phyloP scores from a whole-genome alignment of 2,329 filamentous ascomycete genomes.

The Claviceps fusiformis region DNA sequence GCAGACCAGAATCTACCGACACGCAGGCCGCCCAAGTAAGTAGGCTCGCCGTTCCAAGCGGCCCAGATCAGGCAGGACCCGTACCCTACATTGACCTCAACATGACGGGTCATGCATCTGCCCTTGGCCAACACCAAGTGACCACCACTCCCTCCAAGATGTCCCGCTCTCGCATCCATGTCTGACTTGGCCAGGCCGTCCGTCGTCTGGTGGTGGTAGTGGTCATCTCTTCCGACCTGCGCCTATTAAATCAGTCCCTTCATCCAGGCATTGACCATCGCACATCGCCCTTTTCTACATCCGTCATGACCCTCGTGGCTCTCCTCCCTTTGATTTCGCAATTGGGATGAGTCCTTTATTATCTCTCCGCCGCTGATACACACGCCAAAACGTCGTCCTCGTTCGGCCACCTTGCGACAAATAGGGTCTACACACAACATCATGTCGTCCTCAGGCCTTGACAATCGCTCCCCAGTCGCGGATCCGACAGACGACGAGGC shows the following conservation, averaged over 20 bases:
- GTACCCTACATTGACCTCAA: neutral
- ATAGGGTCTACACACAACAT: neutral
- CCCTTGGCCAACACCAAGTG: too few relatives aligned
- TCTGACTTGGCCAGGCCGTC: neutral
- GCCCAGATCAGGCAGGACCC: too few relatives aligned
- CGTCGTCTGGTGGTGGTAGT: neutral
- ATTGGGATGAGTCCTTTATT: neutral
- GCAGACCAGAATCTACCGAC: too few relatives aligned
- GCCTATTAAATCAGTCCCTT: neutral
- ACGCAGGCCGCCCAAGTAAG: too few relatives aligned
- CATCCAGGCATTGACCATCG: neutral
- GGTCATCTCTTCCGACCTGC: neutral
- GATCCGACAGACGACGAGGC: neutral
- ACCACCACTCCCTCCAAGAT: too few relatives aligned
- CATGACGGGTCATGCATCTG: neutral
- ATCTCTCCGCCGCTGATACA: neutral
- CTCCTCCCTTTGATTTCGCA: neutral
- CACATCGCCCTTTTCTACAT: neutral
- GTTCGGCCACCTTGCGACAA: neutral
- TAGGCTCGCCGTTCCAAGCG: too few relatives aligned
- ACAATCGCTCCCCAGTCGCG: neutral
- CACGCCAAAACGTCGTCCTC: neutral
- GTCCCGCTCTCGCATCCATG: neutral
- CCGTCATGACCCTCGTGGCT: neutral
- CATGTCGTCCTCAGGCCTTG: slow-evolving; percentile 5